These are phyloP conservation scores for Porcisia hertigi DNA, from an alignment of 208 protist species.

Conservation along the genomic window DNA sequence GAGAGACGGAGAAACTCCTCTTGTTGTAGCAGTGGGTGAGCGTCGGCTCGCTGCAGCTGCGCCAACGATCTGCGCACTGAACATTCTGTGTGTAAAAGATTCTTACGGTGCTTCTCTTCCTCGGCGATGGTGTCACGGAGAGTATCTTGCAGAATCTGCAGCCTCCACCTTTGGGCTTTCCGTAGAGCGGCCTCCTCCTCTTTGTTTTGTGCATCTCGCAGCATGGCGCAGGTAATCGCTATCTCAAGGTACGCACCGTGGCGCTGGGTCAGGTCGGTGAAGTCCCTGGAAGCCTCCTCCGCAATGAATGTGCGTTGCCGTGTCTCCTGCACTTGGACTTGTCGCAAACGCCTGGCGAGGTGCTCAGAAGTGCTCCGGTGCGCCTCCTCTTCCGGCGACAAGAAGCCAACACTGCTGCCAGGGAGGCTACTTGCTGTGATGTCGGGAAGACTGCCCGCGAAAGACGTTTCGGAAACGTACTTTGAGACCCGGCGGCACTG, in stretches of 20 bases:
- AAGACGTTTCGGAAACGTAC: neutral
- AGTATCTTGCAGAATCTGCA: constrained; percentile 21
- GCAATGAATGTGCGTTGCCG: constrained; percentile 25
- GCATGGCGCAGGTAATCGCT: constrained; percentile 9
- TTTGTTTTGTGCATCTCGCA: constrained; percentile 4
- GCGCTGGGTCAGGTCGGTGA: constrained; percentile 5
- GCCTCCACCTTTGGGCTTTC: constrained; percentile 29
- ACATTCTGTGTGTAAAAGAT: constrained; percentile 15
- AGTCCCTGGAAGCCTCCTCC: constrained; percentile 19
- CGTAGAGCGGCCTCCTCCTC: neutral
- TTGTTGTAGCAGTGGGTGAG: constrained; percentile 14
- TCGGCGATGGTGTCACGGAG: constrained; percentile 11
- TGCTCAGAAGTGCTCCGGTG: constrained; percentile 14
- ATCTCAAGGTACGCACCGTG: constrained; percentile 12
- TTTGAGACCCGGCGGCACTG: neutral
- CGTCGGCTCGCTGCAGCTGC: constrained; percentile 28
- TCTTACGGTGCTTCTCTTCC: constrained; percentile 17
- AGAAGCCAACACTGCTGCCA: neutral
- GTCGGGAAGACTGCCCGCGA: constrained; percentile 6
- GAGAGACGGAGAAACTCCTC: constrained; percentile 28
- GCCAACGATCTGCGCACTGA: constrained; percentile 25
- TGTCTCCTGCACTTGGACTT: constrained; percentile 23
- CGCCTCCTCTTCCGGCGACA: constrained; percentile 1
- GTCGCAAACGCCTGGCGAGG: constrained; percentile 16
- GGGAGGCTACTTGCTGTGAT: neutral